phyloP scores from a whole-genome alignment of 148 eudicot species.

The Rhododendron griersonianum region DNA sequence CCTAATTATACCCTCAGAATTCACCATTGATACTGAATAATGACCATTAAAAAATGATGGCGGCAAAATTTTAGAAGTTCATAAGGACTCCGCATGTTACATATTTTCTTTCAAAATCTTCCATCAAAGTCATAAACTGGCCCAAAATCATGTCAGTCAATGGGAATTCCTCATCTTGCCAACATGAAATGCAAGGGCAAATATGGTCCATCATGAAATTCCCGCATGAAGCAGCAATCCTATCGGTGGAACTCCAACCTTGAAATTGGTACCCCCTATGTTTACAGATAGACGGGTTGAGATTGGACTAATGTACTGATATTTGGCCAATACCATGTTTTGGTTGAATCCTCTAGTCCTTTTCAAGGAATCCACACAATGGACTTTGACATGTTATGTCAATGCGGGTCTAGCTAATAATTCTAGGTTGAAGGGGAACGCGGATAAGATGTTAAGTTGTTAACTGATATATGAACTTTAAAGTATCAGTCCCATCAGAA shows the following conservation, averaged over 20 bases:
- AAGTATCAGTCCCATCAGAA: not conserved
- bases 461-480: not conserved
- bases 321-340: not conserved
- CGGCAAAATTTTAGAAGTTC: not conserved
- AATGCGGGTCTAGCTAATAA: not conserved
- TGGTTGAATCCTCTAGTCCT: not conserved
- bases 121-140: not conserved
- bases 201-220: not conserved
- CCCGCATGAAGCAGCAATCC: not conserved
- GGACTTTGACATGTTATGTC: not conserved
- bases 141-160: not conserved
- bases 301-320: not conserved
- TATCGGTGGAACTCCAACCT: not conserved
- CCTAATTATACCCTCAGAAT: not conserved
- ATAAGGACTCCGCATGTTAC: not conserved
- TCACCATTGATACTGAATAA: not conserved
- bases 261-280: not conserved
- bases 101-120: not conserved
- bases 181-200: not conserved
- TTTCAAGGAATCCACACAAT: not conserved
- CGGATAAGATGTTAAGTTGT: not conserved
- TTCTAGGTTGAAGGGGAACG: not conserved
- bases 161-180: not conserved
- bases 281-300: not conserved
- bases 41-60: not conserved